A percentile compares a stretch with the other conserved stretches of the same genome.
phyloP scores from a whole-genome alignment of 495 filamentous ascomycete genomes.

The Hypoxylon trugodes region DNA sequence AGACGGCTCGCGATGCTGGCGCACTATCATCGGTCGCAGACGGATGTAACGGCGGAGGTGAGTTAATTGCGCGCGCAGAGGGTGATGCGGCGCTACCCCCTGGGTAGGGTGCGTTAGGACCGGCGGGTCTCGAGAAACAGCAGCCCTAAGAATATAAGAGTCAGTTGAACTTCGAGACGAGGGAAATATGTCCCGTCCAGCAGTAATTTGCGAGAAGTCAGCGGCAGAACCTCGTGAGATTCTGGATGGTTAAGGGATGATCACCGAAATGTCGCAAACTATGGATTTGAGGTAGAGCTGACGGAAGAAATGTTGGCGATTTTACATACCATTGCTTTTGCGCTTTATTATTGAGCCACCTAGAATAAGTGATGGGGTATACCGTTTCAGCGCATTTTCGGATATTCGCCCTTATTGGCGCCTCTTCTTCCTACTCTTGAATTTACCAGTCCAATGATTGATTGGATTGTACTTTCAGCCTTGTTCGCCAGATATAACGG shows the following conservation, averaged over 20 bases:
- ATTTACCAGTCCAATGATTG: not conserved
- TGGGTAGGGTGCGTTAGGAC: conserved; percentile 54
- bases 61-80: conserved; percentile 57
- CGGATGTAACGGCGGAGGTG: conserved; percentile 31
- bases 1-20: conserved; percentile 25
- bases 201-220: not conserved
- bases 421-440: not conserved
- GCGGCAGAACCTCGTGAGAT: too few species aligned
- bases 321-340: conserved; percentile 38
- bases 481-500: not conserved
- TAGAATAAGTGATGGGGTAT: conserved; percentile 20
- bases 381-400: conserved; percentile 33
- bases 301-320: not conserved
- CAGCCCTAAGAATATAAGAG: conserved; percentile 50
- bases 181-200: not conserved
- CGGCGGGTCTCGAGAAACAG: conserved; percentile 56
- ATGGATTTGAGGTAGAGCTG: too few species aligned
- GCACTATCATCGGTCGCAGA: conserved; percentile 32
- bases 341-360: conserved; percentile 10
- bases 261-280: too few species aligned
- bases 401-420: not conserved
- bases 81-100: conserved; percentile 47
- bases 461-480: not conserved
- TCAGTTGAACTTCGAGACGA: conserved; percentile 16
- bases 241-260: too few species aligned